Percentiles rank a stretch among this genome's conserved stretches.
phyloP scores from a whole-genome alignment of 129 eudicot species.

The Apium graveolens region DNA sequence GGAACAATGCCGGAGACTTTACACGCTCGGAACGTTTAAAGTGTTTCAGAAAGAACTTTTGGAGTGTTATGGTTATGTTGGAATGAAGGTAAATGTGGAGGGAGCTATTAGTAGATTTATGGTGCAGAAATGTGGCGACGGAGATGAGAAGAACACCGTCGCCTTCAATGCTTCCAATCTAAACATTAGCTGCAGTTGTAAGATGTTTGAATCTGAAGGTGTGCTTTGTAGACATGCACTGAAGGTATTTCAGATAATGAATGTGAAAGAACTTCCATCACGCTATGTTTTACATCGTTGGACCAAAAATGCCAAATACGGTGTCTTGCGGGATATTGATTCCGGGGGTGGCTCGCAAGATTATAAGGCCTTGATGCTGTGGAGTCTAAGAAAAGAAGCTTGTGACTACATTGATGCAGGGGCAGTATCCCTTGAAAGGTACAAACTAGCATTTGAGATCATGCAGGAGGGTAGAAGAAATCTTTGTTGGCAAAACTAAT shows the following conservation, averaged over 20 bases:
- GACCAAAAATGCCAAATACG: conserved; percentile 64
- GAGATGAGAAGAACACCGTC: conserved; percentile 67
- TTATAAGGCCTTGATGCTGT: conserved; percentile 61
- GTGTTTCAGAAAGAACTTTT: conserved; percentile 80
- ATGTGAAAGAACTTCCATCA: conserved; percentile 71
- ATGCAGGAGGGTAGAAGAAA: conserved; percentile 80
- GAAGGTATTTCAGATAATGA: conserved; percentile 72
- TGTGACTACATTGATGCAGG: conserved; percentile 67
- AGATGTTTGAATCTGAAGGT: conserved; percentile 82
- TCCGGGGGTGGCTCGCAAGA: conserved; percentile 64
- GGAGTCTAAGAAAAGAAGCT: conserved; percentile 89
- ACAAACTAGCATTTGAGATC: conserved; percentile 81
- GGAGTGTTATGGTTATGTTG: conserved; percentile 68
- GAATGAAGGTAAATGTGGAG: conserved; percentile 70
- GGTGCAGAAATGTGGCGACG: conserved; percentile 67
- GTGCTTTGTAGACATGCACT: conserved; percentile 70
- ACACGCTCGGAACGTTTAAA: conserved; percentile 56
- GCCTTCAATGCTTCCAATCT: conserved; percentile 73
- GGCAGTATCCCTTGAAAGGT: conserved; percentile 59
- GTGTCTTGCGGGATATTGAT: conserved; percentile 54
- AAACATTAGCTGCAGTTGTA: conserved; percentile 70
- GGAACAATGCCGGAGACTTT: conserved; percentile 68
- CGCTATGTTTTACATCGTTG: conserved; percentile 72
- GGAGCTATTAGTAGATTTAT: conserved; percentile 71
- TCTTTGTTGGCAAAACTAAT: conserved; percentile 66